These are phyloP conservation scores for Fusarium goolgardi DNA, from an alignment of 2,329 filamentous ascomycete genomes.

Conservation along the genomic window DNA sequence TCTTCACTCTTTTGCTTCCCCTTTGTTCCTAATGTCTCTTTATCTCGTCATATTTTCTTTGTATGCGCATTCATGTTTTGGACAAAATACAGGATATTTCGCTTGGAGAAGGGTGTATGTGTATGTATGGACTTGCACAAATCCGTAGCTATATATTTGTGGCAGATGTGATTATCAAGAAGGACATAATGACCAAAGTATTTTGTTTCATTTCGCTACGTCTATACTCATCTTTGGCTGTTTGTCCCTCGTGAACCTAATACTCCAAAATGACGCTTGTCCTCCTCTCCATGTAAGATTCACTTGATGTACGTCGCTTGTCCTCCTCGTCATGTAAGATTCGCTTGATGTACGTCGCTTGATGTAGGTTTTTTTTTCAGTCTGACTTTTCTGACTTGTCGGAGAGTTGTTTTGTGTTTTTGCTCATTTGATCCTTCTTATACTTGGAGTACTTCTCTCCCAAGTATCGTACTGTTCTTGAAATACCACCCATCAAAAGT, in stretches of 20 bases:
- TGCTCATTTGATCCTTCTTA: conserved; percentile 56
- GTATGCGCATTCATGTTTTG: conserved; percentile 28
- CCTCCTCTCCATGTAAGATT: conserved; percentile 1
- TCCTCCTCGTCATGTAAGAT: conserved; percentile 5
- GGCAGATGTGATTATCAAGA: conserved; percentile 21
- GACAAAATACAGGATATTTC: conserved; percentile 17
- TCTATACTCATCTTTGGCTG: conserved; percentile 23
- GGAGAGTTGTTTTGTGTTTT: conserved; percentile 40
- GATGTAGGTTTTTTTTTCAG: no score
- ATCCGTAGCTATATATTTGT: conserved; percentile 31
- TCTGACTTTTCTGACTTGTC: conserved; percentile 41
- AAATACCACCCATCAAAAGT: conserved; percentile 79
- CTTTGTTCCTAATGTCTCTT: conserved; percentile 27
- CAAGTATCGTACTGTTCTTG: conserved; percentile 78
- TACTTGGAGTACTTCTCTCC: conserved; percentile 83
- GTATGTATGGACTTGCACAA: conserved; percentile 24
- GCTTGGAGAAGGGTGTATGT: conserved; percentile 3
- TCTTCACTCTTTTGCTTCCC: conserved; percentile 33
- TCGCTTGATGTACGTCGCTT: neutral
- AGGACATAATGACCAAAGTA: conserved; percentile 14
- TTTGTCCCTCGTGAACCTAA: neutral
- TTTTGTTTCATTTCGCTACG: conserved; percentile 19
- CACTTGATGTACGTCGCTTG: neutral
- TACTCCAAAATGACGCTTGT: conserved; percentile 29
- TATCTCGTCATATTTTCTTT: conserved; percentile 22